Evolutionary conservation across 164 flowering plant species (phyloP), one percentile per base, ranked within the genome.

Genomic region (Aristolochia californica): DNA sequence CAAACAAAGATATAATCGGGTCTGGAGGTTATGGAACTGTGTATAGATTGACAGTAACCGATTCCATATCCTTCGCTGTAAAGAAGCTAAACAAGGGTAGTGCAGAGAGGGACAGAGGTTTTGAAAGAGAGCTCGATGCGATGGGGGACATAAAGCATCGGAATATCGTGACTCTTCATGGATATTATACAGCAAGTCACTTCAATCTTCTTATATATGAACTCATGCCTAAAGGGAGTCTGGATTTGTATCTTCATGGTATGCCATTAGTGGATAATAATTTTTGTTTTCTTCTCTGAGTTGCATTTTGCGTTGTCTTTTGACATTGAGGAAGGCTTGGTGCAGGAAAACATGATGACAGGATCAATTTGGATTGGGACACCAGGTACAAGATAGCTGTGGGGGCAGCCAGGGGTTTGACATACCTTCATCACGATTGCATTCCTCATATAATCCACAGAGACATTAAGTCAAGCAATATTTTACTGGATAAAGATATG

Each of bases 361-460:
- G 64, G 74, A 74, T 66, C 72, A 28, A 25, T 43, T 62, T 93
- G 59, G 94, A 89, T 69, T 93, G 97, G 98, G 62, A 71, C 59
- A 38, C 86, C 40, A 87, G 99, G 74, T 83, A 79, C 69, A 89
- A 72, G 65, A 87, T 93, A 69, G 96, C 96, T 50, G 53, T 93
- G 51, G 97, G 97, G 8, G 81, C 94, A 13, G 97, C 97, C 48
- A 76, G 97, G 60, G 99, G 99, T 50, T 68, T 93, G 51, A 61
- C 94, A 5, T 93, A 93, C 73, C 94, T 89, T 59, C 99, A 93
- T 60, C 91, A 93, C 62, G 98, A 93, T 65, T 93, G 98, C 61
- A 81, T 93, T 45, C 97, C 99, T 44, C 95, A 84, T 69, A 85
- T 93, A 40, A 89, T 93, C 48, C 99, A 93, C 60, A 77, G 99